Conservation (phyloP, 345 rosid species). For the Cardamine resedifolia region DNA sequence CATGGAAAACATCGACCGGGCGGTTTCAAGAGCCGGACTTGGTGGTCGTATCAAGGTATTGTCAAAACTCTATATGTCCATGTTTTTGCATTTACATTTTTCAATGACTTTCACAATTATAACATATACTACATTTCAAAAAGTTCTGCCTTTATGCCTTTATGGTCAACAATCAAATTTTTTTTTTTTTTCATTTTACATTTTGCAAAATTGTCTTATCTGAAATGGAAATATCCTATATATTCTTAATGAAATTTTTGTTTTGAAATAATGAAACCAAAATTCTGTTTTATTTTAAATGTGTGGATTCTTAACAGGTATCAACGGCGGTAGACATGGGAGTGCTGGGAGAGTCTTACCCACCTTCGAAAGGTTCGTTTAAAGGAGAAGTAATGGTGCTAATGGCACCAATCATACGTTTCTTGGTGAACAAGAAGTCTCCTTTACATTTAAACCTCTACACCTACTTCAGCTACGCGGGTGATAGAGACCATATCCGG, state of each 20-base stretch:
- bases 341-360: slow-evolving; percentile 36
- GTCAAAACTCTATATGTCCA: neutral
- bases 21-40: slow-evolving; percentile 31
- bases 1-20: slow-evolving; percentile 36
- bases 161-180: neutral
- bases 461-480: slow-evolving; percentile 43
- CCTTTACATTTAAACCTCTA: slow-evolving; percentile 53
- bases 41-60: slow-evolving; percentile 25
- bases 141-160: neutral
- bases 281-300: neutral
- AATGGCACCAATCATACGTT: slow-evolving; percentile 40
- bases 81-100: neutral
- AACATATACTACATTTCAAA: neutral
- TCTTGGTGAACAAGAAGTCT: slow-evolving; percentile 40
- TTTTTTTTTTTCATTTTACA: neutral
- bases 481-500: neutral
- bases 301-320: slow-evolving; percentile 7
- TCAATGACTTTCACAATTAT: neutral
- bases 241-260: neutral
- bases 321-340: slow-evolving; percentile 39
- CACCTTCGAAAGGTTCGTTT: slow-evolving; percentile 53
- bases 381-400: slow-evolving; percentile 19
- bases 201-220: neutral
- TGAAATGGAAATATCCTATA: neutral
- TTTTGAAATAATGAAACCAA: neutral